A percentile compares a stretch with the other conserved stretches of the same genome.
Conservation (phyloP, 2,329 filamentous ascomycete species). For the Trichoderma cornu-damae region DNA sequence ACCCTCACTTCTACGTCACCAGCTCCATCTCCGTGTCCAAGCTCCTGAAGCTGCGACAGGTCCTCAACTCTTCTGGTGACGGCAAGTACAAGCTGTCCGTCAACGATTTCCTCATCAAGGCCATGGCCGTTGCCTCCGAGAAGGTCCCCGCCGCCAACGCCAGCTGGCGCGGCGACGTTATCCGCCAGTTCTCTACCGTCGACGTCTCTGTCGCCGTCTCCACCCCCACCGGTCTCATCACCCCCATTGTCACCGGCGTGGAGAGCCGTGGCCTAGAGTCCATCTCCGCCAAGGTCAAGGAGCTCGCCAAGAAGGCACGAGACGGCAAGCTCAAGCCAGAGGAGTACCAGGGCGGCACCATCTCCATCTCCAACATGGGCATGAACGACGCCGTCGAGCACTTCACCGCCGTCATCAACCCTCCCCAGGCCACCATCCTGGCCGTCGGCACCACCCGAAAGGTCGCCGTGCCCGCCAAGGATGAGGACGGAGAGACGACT, state of each 20-base stretch:
- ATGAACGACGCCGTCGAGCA: conserved; percentile 97
- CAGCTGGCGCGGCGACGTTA: conserved; percentile 83
- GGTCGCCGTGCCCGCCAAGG: conserved; percentile 82
- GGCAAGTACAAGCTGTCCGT: conserved; percentile 99
- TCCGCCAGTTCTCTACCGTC: conserved; percentile 88
- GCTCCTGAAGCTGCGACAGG: conserved; percentile 91
- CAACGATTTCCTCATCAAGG: conserved; percentile 99
- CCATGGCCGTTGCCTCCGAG: conserved; percentile 77
- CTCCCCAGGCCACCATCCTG: conserved; percentile 91
- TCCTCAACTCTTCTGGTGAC: conserved; percentile 80
- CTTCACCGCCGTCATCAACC: conserved; percentile 99
- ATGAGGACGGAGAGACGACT: conserved; percentile 68
- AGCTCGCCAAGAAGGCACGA: conserved; percentile 90
- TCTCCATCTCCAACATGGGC: conserved; percentile 99
- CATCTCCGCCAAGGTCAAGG: conserved; percentile 88
- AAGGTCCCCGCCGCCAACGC: conserved; percentile 97
- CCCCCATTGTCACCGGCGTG: conserved; percentile 89
- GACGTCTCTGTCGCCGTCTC: conserved; percentile 95
- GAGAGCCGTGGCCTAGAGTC: conserved; percentile 79
- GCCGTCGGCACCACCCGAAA: conserved; percentile 93
- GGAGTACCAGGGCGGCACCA: conserved; percentile 97
- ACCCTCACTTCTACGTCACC: conserved; percentile 97
- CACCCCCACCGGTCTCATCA: conserved; percentile 91
- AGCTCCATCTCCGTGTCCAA: conserved; percentile 87
- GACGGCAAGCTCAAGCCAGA: conserved; percentile 99